A percentile compares a stretch with the other conserved stretches of the same genome.
Evolutionary conservation across 2,329 filamentous ascomycete species (phyloP).

Genomic region (Colletotrichum siamense): DNA sequence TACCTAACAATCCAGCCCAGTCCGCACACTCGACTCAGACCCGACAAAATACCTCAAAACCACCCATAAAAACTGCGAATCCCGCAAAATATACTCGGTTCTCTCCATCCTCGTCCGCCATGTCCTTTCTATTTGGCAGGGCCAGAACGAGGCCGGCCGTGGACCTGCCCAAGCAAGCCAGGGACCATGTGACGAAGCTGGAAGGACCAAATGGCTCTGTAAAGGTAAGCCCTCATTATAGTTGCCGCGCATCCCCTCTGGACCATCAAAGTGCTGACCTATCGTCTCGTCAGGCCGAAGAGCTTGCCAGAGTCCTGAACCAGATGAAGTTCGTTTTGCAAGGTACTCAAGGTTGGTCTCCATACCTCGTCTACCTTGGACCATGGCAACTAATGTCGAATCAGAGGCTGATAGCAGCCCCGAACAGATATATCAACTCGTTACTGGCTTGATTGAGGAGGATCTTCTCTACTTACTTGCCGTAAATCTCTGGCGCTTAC

Average conservation of each 20-base stretch:
- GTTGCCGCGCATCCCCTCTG: background rate
- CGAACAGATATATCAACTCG: constrained; percentile 86
- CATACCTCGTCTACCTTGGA: background rate
- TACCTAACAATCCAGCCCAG: background rate
- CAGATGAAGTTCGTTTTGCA: constrained; percentile 95
- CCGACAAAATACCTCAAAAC: background rate
- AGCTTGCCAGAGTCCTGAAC: constrained; percentile 81
- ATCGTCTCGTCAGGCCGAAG: constrained; percentile 70
- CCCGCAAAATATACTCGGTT: background rate
- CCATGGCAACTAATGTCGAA: constrained; percentile 9
- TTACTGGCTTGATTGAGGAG: constrained; percentile 85
- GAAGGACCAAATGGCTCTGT: constrained; percentile 52
- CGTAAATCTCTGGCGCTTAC: constrained; percentile 80
- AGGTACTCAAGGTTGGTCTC: constrained; percentile 80
- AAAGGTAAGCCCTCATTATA: constrained; percentile 44
- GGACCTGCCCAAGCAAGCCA: constrained; percentile 62
- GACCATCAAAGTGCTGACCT: constrained; percentile 23
- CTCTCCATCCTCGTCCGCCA: constrained; percentile 26
- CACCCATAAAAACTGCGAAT: background rate
- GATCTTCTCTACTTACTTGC: constrained; percentile 88
- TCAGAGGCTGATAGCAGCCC: constrained; percentile 85
- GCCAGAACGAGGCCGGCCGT: constrained; percentile 55
- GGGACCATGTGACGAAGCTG: constrained; percentile 58
- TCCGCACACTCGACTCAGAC: background rate
- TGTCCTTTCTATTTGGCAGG: constrained; percentile 64